Conservation (phyloP, 2,329 filamentous ascomycete species). For the Verticillium zaregamsianum region DNA sequence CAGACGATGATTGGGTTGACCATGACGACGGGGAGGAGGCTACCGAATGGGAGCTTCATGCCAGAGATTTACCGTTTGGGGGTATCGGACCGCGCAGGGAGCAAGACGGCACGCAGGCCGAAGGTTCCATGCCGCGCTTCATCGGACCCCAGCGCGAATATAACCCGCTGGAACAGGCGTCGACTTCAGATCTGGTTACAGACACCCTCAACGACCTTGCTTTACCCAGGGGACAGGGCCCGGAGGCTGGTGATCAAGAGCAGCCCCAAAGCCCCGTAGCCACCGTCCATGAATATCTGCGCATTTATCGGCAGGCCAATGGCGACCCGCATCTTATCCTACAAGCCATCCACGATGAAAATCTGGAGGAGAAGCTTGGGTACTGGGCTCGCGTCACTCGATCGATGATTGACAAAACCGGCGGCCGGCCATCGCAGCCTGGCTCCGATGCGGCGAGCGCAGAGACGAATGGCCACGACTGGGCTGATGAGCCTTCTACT, state of each 20-base stretch:
- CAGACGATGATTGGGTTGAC: not conserved
- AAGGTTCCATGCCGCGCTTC: not conserved
- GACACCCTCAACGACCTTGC: not conserved
- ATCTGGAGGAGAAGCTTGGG: conserved; percentile 51
- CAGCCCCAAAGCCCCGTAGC: conserved; percentile 9
- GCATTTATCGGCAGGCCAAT: conserved; percentile 55
- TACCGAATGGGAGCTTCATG: not conserved
- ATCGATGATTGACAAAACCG: conserved; percentile 14
- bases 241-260: not conserved
- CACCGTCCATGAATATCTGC: conserved; percentile 41
- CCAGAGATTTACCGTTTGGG: not conserved
- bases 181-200: not conserved
- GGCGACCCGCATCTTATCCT: conserved; percentile 57
- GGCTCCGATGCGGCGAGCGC: not conserved
- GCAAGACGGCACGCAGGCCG: not conserved
- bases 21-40: not conserved
- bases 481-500: not conserved
- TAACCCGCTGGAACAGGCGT: not conserved
- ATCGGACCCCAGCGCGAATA: not conserved
- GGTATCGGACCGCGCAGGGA: not conserved
- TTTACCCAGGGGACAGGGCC: not conserved
- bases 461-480: not conserved
- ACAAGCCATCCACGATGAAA: conserved; percentile 57
- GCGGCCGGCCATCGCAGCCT: not conserved
- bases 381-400: conserved; percentile 54